A percentile compares a stretch with the other conserved stretches of the same genome.
Evolutionary conservation across 129 eudicot genomes (phyloP).

Genomic region (Artemisia annua): DNA sequence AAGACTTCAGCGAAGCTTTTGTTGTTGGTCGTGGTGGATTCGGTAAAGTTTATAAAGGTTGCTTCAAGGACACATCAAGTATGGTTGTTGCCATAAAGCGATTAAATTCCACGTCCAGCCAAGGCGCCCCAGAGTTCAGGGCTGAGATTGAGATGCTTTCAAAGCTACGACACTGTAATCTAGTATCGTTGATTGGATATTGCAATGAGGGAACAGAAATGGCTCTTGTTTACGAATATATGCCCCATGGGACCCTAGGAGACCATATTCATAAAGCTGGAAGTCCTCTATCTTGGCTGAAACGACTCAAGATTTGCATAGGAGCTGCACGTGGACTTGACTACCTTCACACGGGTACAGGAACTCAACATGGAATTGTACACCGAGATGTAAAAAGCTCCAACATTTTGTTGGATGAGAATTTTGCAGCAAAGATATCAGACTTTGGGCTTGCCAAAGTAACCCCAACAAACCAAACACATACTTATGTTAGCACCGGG

Average conservation of each 20-base stretch:
- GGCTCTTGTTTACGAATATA: slow-evolving; percentile 23
- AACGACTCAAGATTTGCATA: slow-evolving; percentile 26
- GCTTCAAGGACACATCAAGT: not conserved
- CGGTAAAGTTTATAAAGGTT: slow-evolving; percentile 31
- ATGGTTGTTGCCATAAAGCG: slow-evolving; percentile 25
- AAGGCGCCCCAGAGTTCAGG: slow-evolving; percentile 29
- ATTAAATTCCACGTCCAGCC: slow-evolving; percentile 11
- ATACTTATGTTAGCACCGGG: slow-evolving; percentile 17
- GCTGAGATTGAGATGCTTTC: slow-evolving; percentile 30
- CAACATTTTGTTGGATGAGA: slow-evolving; percentile 26
- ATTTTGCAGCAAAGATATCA: slow-evolving; percentile 24
- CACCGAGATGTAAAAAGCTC: slow-evolving; percentile 35
- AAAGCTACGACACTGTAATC: slow-evolving; percentile 28
- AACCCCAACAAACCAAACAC: slow-evolving; percentile 13
- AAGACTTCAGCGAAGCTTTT: slow-evolving; percentile 21
- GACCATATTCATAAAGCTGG: slow-evolving; percentile 16
- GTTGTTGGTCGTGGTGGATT: slow-evolving; percentile 31
- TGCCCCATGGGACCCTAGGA: slow-evolving; percentile 25
- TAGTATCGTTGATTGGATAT: not conserved
- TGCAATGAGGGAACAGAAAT: too few species aligned
- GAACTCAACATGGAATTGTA: slow-evolving; percentile 21
- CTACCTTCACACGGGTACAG: slow-evolving; percentile 31
- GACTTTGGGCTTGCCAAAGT: slow-evolving; percentile 32
- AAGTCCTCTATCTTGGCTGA: slow-evolving; percentile 21
- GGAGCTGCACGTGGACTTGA: slow-evolving; percentile 32